Percentiles rank a stretch among this genome's conserved stretches.
Conservation (phyloP, 2,329 filamentous ascomycete species). For the Colletotrichum agaves region DNA sequence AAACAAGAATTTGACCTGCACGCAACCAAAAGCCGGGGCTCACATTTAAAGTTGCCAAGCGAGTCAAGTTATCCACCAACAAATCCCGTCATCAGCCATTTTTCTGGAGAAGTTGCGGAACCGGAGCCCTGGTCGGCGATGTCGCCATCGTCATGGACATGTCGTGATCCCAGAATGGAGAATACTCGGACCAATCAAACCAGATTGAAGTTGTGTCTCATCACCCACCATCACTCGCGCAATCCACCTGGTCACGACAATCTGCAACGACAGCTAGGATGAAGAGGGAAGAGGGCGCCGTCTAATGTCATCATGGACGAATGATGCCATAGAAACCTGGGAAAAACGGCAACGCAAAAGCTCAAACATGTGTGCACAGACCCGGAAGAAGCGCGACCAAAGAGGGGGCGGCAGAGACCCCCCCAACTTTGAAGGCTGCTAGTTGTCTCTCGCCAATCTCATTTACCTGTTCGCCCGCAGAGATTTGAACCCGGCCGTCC, state of each 20-base stretch:
- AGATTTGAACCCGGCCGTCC: not conserved
- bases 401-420: not conserved
- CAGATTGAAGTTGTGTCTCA: not conserved
- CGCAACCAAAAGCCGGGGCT: not conserved
- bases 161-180: conserved; percentile 17
- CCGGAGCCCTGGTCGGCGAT: conserved; percentile 13
- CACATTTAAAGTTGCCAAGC: conserved; percentile 12
- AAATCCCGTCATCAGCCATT: not conserved
- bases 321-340: conserved; percentile 32
- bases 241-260: conserved; percentile 4
- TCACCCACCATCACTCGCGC: not conserved
- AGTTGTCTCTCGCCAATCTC: conserved; percentile 32
- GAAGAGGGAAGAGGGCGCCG: conserved; percentile 19
- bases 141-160: conserved; percentile 34
- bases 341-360: conserved; percentile 3
- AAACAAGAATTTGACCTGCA: conserved; percentile 5
- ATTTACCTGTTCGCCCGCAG: not conserved
- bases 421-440: no score
- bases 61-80: not conserved
- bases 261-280: conserved; percentile 21
- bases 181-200: conserved; percentile 12
- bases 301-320: conserved; percentile 33
- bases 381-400: not conserved
- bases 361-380: not conserved
- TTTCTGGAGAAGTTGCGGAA: conserved; percentile 7